Percentiles rank a stretch among this genome's conserved stretches.
Evolutionary conservation across 495 filamentous ascomycete genomes (phyloP).

Genomic region (Friedmanniomyces endolithicus): DNA sequence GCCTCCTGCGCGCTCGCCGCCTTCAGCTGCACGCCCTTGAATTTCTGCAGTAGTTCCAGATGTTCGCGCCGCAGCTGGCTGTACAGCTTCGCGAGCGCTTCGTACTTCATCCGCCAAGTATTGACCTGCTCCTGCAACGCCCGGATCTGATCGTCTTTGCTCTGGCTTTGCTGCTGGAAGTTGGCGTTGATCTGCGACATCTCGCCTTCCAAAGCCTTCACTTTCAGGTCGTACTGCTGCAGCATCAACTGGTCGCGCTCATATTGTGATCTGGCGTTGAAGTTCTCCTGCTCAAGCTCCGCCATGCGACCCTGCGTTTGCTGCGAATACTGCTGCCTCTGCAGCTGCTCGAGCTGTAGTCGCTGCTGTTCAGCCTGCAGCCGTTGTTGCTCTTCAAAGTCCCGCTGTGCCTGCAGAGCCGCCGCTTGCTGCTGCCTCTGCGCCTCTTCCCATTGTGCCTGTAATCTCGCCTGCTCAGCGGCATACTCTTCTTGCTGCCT

Average conservation of each 20-base stretch:
- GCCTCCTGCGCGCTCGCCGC: conserved; percentile 94
- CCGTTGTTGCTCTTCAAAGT: conserved; percentile 92
- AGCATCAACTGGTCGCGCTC: conserved; percentile 94
- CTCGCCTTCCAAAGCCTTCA: conserved; percentile 86
- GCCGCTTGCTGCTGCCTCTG: conserved; percentile 72
- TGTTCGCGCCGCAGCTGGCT: conserved; percentile 92
- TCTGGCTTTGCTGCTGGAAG: conserved; percentile 68
- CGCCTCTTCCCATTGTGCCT: conserved; percentile 63
- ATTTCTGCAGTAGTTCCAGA: conserved; percentile 84
- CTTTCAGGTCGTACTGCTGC: conserved; percentile 86
- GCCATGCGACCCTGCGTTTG: conserved; percentile 89
- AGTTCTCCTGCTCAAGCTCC: conserved; percentile 86
- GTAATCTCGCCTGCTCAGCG: conserved; percentile 76
- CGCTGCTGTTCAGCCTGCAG: conserved; percentile 78
- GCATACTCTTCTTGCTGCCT: conserved; percentile 89
- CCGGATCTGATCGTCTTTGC: conserved; percentile 88
- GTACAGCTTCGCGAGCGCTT: conserved; percentile 90
- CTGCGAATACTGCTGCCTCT: conserved; percentile 74
- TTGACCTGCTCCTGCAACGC: conserved; percentile 90
- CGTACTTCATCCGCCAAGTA: conserved; percentile 94
- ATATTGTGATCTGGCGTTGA: conserved; percentile 88
- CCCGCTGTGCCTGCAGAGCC: conserved; percentile 68
- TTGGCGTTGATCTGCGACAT: conserved; percentile 69
- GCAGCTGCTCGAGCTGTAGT: conserved; percentile 75
- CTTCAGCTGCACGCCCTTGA: conserved; percentile 90